Evolutionary conservation across 345 rosid genomes (phyloP), one percentile per base, ranked within the genome.

Genomic region (Diplotaxis tenuifolia): DNA sequence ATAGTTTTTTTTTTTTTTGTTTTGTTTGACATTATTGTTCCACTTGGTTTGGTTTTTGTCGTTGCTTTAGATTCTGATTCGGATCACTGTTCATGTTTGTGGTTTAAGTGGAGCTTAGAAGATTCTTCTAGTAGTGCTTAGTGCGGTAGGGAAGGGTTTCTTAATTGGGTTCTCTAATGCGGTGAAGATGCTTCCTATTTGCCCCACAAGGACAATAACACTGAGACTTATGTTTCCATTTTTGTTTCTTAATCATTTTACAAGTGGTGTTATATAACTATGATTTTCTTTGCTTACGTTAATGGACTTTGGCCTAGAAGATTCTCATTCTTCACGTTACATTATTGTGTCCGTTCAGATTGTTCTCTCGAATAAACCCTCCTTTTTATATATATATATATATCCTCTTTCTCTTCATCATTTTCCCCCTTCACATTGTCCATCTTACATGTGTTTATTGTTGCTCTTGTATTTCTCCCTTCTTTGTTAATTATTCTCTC

Each of bases 371-470:
- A 88, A 85, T 83, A 81, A 80, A 68, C 72, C 82, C 63, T 79
- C 79, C 25, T 34, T 36, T 28, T 25, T 25, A 25, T 25, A 25
- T 25, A 25, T 25, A 25, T 25, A 25, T 68, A 14, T 45, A 64
- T 53, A 63, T 82, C 61, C 31, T 67, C 31, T 52, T 68, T 42
- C 72, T 58, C 82, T 70, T 60, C 92, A 70, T 74, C 76, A 79
- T 72, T 84, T 83, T 84, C 84, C 83, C 78, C 85, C 81, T 85
- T 83, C 88, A 77, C 91, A 71, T 70, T 84, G 61, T 67, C 81
- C 18, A 82, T 75, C 80, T 73, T 77, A 80, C 72, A 72, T 75
- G 72, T 75, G 54, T 57, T 58, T 77, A 68, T 62, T 83, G 82
- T 71, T 82, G 70, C 77, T 70, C 75, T 68, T 78, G 58, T 23